Evolutionary conservation across 495 filamentous ascomycete species (phyloP).

Genomic region (Geopyxis carbonaria): DNA sequence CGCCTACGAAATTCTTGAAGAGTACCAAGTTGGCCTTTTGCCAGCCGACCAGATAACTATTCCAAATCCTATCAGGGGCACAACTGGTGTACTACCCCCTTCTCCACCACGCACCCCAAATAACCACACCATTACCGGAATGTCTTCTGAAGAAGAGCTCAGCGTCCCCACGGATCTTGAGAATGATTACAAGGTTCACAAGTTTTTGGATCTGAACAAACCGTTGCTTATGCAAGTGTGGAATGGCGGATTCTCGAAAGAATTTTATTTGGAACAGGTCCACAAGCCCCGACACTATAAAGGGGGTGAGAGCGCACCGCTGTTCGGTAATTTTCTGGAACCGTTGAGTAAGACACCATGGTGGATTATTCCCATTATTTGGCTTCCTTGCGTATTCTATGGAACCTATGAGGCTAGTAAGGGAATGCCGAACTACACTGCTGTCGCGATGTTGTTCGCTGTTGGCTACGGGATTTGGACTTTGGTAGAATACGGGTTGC

Average conservation of each 20-base stretch:
- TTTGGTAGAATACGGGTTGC: slow-evolving; percentile 74
- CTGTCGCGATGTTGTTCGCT: slow-evolving; percentile 6
- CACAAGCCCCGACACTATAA: slow-evolving; percentile 91
- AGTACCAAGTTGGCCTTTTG: slow-evolving; percentile 68
- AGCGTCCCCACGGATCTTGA: slow-evolving; percentile 62
- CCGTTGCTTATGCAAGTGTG: slow-evolving; percentile 83
- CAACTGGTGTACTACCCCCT: slow-evolving; percentile 11
- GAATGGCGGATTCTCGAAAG: slow-evolving; percentile 70
- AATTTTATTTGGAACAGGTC: slow-evolving; percentile 91
- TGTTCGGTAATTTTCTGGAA: slow-evolving; percentile 97
- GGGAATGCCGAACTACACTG: slow-evolving; percentile 41
- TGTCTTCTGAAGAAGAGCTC: slow-evolving; percentile 73
- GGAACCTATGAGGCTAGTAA: slow-evolving; percentile 49
- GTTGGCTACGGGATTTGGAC: slow-evolving; percentile 66
- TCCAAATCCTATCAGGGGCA: neutral
- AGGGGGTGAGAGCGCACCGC: slow-evolving; percentile 73
- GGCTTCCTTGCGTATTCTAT: slow-evolving; percentile 69
- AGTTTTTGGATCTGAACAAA: slow-evolving; percentile 78
- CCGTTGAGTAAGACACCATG: slow-evolving; percentile 85
- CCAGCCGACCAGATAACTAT: slow-evolving; percentile 24
- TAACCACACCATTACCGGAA: slow-evolving; percentile 59
- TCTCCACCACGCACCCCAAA: slow-evolving; percentile 19
- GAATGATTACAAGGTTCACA: slow-evolving; percentile 66
- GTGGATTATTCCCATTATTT: slow-evolving; percentile 72
- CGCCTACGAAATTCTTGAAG: slow-evolving; percentile 83